Evolutionary conservation across 2,329 filamentous ascomycete species (phyloP).

Genomic region (Fusarium sororula): DNA sequence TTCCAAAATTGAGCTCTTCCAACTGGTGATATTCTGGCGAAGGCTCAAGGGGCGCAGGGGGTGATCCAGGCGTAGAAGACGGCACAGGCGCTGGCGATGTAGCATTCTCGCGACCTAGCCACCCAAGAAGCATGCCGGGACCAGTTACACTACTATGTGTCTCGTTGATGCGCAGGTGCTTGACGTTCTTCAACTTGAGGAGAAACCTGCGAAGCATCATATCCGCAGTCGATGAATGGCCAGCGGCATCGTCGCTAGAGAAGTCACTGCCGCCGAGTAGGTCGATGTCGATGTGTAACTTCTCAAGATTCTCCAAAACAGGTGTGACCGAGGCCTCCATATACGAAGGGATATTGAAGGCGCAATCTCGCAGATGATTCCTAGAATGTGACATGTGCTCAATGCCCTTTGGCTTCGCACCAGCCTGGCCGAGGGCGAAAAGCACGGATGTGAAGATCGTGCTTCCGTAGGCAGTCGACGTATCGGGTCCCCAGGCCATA

Average conservation of each 20-base stretch:
- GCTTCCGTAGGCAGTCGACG: conserved; percentile 37
- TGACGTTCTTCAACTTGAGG: conserved; percentile 50
- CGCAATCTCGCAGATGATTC: conserved; percentile 48
- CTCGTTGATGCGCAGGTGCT: conserved; percentile 62
- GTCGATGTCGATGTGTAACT: conserved; percentile 50
- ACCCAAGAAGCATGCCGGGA: conserved; percentile 49
- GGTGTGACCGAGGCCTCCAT: conserved; percentile 49
- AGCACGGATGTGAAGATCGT: conserved; percentile 54
- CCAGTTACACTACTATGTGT: neutral
- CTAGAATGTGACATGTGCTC: conserved; percentile 56
- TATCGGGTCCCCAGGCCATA: neutral
- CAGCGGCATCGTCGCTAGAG: neutral
- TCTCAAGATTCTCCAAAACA: conserved; percentile 57
- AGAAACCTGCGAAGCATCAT: conserved; percentile 40
- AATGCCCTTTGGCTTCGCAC: conserved; percentile 51
- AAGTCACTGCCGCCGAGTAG: conserved; percentile 16
- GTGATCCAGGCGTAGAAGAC: neutral
- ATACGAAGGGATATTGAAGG: conserved; percentile 58
- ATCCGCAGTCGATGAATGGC: conserved; percentile 6
- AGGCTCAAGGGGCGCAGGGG: neutral
- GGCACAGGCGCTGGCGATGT: neutral
- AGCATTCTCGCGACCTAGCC: conserved; percentile 44
- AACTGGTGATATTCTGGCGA: conserved; percentile 48
- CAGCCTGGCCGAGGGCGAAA: conserved; percentile 53
- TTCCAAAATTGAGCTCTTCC: conserved; percentile 56